Conservation (phyloP, 2,329 filamentous ascomycete species). For the Xylaria multiplex region DNA sequence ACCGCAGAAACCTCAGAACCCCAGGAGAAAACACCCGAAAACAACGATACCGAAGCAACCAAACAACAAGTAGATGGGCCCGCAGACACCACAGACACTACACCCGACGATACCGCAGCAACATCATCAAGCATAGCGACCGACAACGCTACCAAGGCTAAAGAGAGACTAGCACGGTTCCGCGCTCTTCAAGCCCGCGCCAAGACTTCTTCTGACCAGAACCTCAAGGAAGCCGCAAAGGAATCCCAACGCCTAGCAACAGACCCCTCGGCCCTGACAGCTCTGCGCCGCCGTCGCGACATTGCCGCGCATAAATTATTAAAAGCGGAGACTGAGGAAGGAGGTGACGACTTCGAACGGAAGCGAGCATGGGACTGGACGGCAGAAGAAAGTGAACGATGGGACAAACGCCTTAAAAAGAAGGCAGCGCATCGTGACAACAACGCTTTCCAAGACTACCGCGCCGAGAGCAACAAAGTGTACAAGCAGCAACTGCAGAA, state of each 20-base stretch:
- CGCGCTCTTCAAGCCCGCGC: slow-evolving; percentile 86
- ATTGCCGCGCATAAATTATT: slow-evolving; percentile 92
- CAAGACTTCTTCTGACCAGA: slow-evolving; percentile 75
- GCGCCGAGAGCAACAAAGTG: slow-evolving; percentile 86
- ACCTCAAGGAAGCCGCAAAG: slow-evolving; percentile 83
- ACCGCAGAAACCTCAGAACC: slow-evolving; percentile 41
- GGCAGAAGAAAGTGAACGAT: slow-evolving; percentile 89
- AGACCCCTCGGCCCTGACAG: slow-evolving; percentile 79
- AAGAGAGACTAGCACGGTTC: slow-evolving; percentile 82
- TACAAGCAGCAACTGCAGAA: slow-evolving; percentile 91
- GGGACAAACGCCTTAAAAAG: slow-evolving; percentile 91
- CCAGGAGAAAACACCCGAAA: slow-evolving; percentile 35
- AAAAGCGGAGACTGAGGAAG: slow-evolving; percentile 87
- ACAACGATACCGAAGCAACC: slow-evolving; percentile 34
- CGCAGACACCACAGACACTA: background rate
- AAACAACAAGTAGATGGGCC: slow-evolving; percentile 19
- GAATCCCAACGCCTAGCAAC: slow-evolving; percentile 83
- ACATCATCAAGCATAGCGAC: slow-evolving; percentile 31
- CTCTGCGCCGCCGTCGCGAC: slow-evolving; percentile 85
- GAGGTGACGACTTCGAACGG: slow-evolving; percentile 92
- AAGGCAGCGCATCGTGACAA: slow-evolving; percentile 83
- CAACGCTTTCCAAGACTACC: slow-evolving; percentile 90
- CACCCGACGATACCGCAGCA: slow-evolving; percentile 10
- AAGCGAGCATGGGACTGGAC: slow-evolving; percentile 99
- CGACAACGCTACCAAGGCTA: slow-evolving; percentile 54